Percentiles rank a stretch among this genome's conserved stretches.
Conservation (phyloP, 352 stramenopile genomes). For the Globisporangium heterothallicum region DNA sequence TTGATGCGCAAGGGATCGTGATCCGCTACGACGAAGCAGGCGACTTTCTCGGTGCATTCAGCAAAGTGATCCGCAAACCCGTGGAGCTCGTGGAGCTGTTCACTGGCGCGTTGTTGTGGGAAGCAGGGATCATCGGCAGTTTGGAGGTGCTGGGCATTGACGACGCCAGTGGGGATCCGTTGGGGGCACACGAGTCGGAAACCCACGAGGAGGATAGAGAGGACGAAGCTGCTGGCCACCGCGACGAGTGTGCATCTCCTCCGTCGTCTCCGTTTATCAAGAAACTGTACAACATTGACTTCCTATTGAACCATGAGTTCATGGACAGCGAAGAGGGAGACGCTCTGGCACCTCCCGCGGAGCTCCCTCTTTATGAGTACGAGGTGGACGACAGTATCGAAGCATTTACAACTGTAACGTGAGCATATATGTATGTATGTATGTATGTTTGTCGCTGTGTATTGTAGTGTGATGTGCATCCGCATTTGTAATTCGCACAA, state of each 20-base stretch:
- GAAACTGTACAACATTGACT: conserved; percentile 7
- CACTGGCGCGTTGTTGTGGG: conserved; percentile 5
- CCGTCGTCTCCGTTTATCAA: not conserved
- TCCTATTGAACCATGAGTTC: conserved; percentile 9
- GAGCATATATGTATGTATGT: no score
- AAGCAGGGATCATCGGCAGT: conserved; percentile 1
- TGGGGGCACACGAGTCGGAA: not conserved
- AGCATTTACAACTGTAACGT: not conserved
- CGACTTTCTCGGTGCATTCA: conserved; percentile 14
- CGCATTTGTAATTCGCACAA: not conserved
- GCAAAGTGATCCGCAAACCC: not conserved
- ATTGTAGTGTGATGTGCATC: not conserved
- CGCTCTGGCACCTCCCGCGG: not conserved
- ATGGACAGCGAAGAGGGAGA: not conserved
- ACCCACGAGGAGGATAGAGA: no score
- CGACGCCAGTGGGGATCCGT: not conserved
- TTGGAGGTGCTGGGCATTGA: conserved; percentile 6
- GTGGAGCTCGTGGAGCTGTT: conserved; percentile 1
- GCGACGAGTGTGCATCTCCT: no score
- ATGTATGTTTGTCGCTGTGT: not conserved
- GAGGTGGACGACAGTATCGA: not conserved
- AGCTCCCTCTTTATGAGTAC: conserved; percentile 6
- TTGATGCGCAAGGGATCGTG: conserved; percentile 16
- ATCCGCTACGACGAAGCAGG: conserved; percentile 17
- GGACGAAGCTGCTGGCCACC: not conserved